These are phyloP conservation scores for Chaetomium olivaceum DNA, from an alignment of 2,329 filamentous ascomycete genomes.

Conservation along the genomic window DNA sequence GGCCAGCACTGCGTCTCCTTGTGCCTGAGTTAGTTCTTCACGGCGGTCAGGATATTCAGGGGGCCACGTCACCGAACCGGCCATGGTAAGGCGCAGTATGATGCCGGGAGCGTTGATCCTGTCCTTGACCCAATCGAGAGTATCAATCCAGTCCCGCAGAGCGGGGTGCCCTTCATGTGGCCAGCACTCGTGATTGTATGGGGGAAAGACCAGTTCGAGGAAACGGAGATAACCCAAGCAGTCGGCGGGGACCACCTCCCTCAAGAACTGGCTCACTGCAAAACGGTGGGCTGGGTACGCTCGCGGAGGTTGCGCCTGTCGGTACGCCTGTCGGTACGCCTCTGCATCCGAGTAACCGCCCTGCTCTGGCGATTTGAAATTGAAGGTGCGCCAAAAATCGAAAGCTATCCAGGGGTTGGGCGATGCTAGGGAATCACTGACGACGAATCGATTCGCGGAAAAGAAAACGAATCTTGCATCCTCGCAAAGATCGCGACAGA, in stretches of 20 bases:
- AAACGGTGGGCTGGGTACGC: conserved; percentile 1
- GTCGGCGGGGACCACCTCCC: conserved; percentile 13
- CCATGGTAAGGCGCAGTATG: not conserved
- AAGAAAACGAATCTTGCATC: conserved; percentile 23
- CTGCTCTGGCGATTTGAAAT: not conserved
- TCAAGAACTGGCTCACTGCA: conserved; percentile 12
- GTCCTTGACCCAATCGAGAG: conserved; percentile 11
- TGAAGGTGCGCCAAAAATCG: not conserved
- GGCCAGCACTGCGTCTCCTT: conserved; percentile 5
- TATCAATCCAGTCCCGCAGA: conserved; percentile 14
- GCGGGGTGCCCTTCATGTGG: not conserved
- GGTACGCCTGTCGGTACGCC: not conserved
- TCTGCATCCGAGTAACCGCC: too few relatives aligned
- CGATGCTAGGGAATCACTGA: conserved; percentile 2
- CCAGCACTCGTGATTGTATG: not conserved
- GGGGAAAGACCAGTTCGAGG: conserved; percentile 19
- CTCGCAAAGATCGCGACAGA: conserved; percentile 19
- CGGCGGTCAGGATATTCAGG: not conserved
- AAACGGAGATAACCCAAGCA: conserved; percentile 10
- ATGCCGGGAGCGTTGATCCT: not conserved
- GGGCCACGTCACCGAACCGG: not conserved
- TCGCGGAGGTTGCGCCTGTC: not conserved
- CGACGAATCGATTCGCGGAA: conserved; percentile 23
- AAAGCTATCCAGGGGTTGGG: not conserved
- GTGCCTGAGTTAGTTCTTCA: not conserved